Base-by-base conservation (phyloP, 345 rosid species). In the Balakata baccata region DNA sequence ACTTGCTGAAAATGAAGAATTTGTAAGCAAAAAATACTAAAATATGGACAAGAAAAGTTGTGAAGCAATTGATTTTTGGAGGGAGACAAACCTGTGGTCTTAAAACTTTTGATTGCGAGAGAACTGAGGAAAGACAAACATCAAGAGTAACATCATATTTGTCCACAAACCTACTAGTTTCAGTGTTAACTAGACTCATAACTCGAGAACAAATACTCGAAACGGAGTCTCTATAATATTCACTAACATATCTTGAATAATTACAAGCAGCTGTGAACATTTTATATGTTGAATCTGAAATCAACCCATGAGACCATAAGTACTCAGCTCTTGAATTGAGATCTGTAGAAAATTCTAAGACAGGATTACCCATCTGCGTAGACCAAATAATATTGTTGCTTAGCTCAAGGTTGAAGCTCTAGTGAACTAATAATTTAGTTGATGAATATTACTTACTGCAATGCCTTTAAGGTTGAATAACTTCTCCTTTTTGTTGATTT, bases 231-330 rank as follows among this genome's bases (percentile, higher is more conserved):
- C 94, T 85, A 45, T 92, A 90, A 70, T 88, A 91, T 84, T 95
- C 99, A 45, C 98, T 86, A 34, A 92, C 97, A 73, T 87, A 95
- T 60, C 97, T 85, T 1, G 99, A 92, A 81, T 92, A 92, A 70
- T 95, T 95, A 82, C 99, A 95, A 58, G 84, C 86, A 70, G 90
- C 79, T 71, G 96, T 86, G 86, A 95, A 92, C 89, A 89, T 80
- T 70, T 84, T 89, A 86, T 84, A 91, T 11, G 99, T 92, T 3
- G 97, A 81, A 78, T 95, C 99, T 0, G 99, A 91, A 71, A 95
- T 89, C 77, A 95, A 73, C 59, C 99, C 99, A 69, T 92, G 99
- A 76, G 99, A 95, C 99, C 99, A 95, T 76, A 95, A 91, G 86
- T 81, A 95, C 82, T 90, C 99, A 16, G 98, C 99, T 79, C 97